Evolutionary conservation across 2,329 filamentous ascomycete species (phyloP), one percentile per base, ranked within the genome.

Genomic region (Cladosporium sp.): DNA sequence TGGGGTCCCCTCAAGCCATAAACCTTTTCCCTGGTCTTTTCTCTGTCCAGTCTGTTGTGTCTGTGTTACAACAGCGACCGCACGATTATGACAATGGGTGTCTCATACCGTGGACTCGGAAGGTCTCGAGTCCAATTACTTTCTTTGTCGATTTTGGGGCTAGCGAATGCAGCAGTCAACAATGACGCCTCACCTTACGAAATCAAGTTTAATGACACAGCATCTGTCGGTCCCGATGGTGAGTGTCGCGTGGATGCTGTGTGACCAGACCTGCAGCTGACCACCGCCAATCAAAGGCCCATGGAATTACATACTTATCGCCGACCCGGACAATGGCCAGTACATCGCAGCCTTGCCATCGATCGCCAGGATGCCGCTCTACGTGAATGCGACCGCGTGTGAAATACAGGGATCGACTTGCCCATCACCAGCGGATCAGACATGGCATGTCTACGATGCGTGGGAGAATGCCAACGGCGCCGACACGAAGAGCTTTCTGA

Each of bases 171-270:
- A 6, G 24, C 34, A 21, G 63, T 67, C 49, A 52, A 67, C 59
- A 65, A 67, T 26, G 49, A 59, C 15, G 63, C 51, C 12, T 18
- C 49, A 15, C 34, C 66, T 47, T 41, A 62, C 26, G 38, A 59
- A 10, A 62, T 67, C 52, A 38, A 51, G 10, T 66, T 65, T 36
- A 60, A 57, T 24, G 64, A 65, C 59, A 66, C 54, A 24, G 47
- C 36, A 36, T 66, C 64, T 24, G 63, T 68, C 14, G 66, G 66
- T 49, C 66, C 66, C 49, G 66, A 68, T 51, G 66, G 66, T 68
- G 52, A 44, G 66, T 58, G n/a, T 63, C 59, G 15, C 44, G 8
- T 11, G 21, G 11, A 65, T 24, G 57, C 62, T 60, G 57, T 47
- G 57, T 59, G n/a, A 47, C 57, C 57, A 32, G 21, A 47, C 34